Evolutionary conservation across 768 basidiomycete species (phyloP), one percentile per base, ranked within the genome.

Genomic region (Leccinum imitatum): DNA sequence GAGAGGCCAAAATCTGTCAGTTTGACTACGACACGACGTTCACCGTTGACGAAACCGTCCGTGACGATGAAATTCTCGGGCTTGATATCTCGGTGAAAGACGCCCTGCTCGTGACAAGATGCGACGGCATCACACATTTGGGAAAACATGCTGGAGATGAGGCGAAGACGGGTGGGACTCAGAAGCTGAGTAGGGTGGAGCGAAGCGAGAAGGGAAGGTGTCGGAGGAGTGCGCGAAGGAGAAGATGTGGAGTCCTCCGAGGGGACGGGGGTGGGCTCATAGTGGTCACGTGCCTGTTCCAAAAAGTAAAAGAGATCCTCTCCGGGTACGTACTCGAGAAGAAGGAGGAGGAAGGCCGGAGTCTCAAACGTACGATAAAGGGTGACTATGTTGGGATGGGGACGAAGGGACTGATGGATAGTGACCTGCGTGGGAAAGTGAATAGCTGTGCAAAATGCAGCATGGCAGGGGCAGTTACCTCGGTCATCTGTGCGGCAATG

Each of bases 51-150:
- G 74, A 82, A 84, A 15, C 86, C 91, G 67, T 95, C 92, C 0
- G 93, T 94, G 69, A 95, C 93, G 72, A 95, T 95, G 68, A 95
- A 95, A 78, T 98, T 98, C 79, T 98, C 96, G 0, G 96, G 96
- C 78, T 99, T 99, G 83, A 99, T 98, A 75, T 99, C 96, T 61
- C 96, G 87, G 72, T 99, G 96, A 71, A 89, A 93, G 62, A 99
- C 91, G 39, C 88, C 88, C 62, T 89, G 86, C 17, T 87, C 87
- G 71, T 99, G 96, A 76, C 96, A 98, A 6, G 90, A 86, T 3
- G 93, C 92, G 13, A 99, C 95, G 48, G 96, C 95, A 63, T 95
- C 93, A 71, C 96, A 98, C 96, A 99, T 99, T 77, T 98, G 97
- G 19, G 86, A 80, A 75, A 99, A 98, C 96, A 99, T 99, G 71